phyloP scores from a whole-genome alignment of 179 eudicot genomes.

The Beta macrorhiza region DNA sequence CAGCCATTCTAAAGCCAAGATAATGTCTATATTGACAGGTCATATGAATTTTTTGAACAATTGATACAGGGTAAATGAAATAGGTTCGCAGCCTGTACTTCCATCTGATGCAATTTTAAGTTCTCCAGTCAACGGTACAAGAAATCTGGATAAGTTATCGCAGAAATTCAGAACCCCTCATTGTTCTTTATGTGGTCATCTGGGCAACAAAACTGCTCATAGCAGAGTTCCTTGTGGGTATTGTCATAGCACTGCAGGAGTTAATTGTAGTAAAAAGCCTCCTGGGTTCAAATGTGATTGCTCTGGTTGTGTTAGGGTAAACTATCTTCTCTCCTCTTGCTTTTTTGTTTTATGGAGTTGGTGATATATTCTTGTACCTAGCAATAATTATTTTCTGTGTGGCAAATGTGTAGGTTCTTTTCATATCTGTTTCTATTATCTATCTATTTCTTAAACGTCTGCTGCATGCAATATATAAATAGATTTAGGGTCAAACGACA shows the following conservation, averaged over 20 bases:
- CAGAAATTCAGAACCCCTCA: conserved; percentile 53
- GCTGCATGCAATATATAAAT: no score
- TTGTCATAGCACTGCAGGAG: conserved; percentile 45
- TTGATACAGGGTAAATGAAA: conserved; percentile 59
- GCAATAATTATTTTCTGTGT: background rate
- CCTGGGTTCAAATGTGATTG: conserved; percentile 69
- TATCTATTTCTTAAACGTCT: no score
- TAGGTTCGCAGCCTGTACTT: conserved; percentile 47
- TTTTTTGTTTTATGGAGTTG: background rate
- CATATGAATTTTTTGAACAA: conserved; percentile 2
- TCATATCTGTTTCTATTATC: background rate
- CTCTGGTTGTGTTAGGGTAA: conserved; percentile 65
- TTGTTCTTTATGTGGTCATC: conserved; percentile 97
- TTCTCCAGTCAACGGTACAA: conserved; percentile 25
- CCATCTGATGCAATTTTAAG: conserved; percentile 24
- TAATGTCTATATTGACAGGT: background rate
- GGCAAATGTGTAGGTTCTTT: conserved; percentile 7
- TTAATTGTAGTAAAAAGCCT: conserved; percentile 57
- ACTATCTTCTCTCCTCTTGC: conserved; percentile 5
- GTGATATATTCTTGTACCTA: background rate
- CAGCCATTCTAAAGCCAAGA: conserved; percentile 7
- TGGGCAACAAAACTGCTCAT: conserved; percentile 78
- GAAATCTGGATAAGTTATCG: conserved; percentile 31
- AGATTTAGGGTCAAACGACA: no score
- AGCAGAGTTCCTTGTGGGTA: conserved; percentile 55